phyloP scores from a whole-genome alignment of 768 basidiomycete genomes.

The Tricholoma furcatifolium region DNA sequence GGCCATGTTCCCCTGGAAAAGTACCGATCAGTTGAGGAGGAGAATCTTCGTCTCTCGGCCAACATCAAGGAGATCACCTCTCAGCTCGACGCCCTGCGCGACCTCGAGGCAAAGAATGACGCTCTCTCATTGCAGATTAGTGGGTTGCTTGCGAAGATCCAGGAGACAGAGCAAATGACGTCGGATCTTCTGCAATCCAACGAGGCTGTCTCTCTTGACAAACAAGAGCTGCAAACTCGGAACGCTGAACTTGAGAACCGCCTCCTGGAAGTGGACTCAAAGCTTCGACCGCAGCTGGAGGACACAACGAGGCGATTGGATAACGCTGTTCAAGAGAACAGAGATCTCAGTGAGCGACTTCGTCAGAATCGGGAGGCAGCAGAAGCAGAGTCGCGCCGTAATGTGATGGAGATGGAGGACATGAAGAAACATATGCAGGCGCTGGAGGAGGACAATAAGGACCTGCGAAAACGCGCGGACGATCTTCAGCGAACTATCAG shows the following conservation, averaged over 20 bases:
- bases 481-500: slow-evolving; percentile 33
- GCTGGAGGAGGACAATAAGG: slow-evolving; percentile 28
- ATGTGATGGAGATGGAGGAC: slow-evolving; percentile 16
- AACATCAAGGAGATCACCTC: slow-evolving; percentile 9
- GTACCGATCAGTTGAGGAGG: slow-evolving; percentile 4
- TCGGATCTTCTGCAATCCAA: slow-evolving; percentile 27
- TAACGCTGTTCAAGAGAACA: slow-evolving; percentile 24
- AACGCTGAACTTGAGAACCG: slow-evolving; percentile 8
- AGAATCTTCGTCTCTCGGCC: slow-evolving; percentile 8
- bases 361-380: slow-evolving; percentile 21
- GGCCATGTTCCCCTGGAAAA: slow-evolving; percentile 8
- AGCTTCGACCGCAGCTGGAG: slow-evolving; percentile 6
- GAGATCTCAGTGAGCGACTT: slow-evolving; percentile 19
- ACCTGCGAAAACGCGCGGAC: slow-evolving; percentile 25
- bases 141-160: slow-evolving; percentile 22
- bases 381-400: slow-evolving; percentile 12
- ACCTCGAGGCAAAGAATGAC: slow-evolving; percentile 19
- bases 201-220: slow-evolving; percentile 19
- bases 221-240: slow-evolving; percentile 21
- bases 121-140: slow-evolving; percentile 28
- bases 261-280: slow-evolving; percentile 7
- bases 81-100: slow-evolving; percentile 16
- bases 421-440: slow-evolving; percentile 20
- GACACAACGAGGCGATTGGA: slow-evolving; percentile 13
- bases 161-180: slow-evolving; percentile 30